Conservation (phyloP, 768 basidiomycete genomes). For the Hypsizygus marmoreus region DNA sequence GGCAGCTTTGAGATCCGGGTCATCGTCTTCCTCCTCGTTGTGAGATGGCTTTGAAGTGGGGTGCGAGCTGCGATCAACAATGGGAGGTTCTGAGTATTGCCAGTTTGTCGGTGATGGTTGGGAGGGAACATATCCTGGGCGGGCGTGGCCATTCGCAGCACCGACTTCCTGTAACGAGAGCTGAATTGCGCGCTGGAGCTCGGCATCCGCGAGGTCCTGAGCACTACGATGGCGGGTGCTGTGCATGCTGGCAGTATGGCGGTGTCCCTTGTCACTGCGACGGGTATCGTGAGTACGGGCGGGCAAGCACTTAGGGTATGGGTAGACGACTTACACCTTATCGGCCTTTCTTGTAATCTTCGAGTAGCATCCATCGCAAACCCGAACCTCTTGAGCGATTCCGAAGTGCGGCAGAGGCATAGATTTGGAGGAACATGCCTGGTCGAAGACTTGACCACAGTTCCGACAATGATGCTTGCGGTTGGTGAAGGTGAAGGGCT, state of each 20-base stretch:
- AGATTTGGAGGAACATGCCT: conserved; percentile 83
- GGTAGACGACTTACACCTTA: conserved; percentile 43
- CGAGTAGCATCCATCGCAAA: conserved; percentile 88
- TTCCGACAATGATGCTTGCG: conserved; percentile 98
- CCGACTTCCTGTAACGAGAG: conserved; percentile 83
- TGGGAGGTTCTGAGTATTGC: conserved; percentile 71
- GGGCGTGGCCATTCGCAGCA: conserved; percentile 44
- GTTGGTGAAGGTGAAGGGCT: conserved; percentile 91
- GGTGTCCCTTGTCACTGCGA: conserved; percentile 49
- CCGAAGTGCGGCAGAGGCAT: conserved; percentile 92
- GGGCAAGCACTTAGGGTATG: neutral
- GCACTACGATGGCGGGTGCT: conserved; percentile 55
- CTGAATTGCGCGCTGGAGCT: conserved; percentile 92
- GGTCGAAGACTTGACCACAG: conserved; percentile 96
- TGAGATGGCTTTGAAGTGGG: conserved; percentile 29
- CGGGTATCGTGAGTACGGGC: conserved; percentile 8
- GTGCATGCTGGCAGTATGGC: conserved; percentile 56
- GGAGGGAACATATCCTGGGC: conserved; percentile 70
- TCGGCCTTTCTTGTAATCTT: conserved; percentile 73
- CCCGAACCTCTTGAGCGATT: conserved; percentile 88
- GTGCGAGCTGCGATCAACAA: conserved; percentile 57
- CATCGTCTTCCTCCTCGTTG: conserved; percentile 78
- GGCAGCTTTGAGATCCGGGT: conserved; percentile 89
- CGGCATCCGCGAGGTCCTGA: conserved; percentile 75
- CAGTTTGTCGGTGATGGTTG: conserved; percentile 57